phyloP scores from a whole-genome alignment of 139 green algal genomes.

The Zygnema cylindricum region DNA sequence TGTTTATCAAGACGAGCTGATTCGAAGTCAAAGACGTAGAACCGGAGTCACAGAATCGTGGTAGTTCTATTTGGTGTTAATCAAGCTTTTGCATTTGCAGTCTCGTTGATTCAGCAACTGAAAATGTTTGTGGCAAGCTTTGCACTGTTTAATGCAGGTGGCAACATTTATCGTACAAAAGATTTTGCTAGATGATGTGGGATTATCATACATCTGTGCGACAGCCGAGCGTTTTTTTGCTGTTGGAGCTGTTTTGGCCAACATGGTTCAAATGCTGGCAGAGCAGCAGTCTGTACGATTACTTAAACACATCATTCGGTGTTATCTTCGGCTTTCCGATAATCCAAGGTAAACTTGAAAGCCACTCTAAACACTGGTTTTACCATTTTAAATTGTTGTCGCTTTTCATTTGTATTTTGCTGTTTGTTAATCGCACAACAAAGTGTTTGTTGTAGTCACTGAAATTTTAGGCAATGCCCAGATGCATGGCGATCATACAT shows the following conservation, averaged over 20 bases:
- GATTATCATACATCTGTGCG: slow-evolving; percentile 96
- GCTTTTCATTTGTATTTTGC: background rate
- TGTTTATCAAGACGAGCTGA: background rate
- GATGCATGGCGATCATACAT: background rate
- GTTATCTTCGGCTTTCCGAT: slow-evolving; percentile 93
- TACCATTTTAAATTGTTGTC: background rate
- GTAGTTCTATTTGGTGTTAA: no score
- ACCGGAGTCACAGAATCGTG: no score
- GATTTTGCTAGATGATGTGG: slow-evolving; percentile 94
- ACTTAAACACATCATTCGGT: slow-evolving; percentile 99
- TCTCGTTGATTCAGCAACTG: no score
- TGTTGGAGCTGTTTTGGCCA: slow-evolving; percentile 88
- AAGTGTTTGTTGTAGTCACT: background rate
- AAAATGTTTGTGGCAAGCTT: background rate
- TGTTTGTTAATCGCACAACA: background rate
- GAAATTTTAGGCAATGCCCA: background rate
- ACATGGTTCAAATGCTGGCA: slow-evolving; percentile 76
- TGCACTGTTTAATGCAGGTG: slow-evolving; percentile 37
- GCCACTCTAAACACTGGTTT: background rate
- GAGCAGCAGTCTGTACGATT: slow-evolving; percentile 91
- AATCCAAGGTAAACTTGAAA: slow-evolving; percentile 70
- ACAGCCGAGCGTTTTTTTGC: slow-evolving; percentile 98
- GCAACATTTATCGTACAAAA: slow-evolving; percentile 99
- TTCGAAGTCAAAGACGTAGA: no score
- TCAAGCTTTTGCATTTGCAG: no score